Base-by-base conservation (phyloP, 2,329 filamentous ascomycete species). In the Alternaria viburni region DNA sequence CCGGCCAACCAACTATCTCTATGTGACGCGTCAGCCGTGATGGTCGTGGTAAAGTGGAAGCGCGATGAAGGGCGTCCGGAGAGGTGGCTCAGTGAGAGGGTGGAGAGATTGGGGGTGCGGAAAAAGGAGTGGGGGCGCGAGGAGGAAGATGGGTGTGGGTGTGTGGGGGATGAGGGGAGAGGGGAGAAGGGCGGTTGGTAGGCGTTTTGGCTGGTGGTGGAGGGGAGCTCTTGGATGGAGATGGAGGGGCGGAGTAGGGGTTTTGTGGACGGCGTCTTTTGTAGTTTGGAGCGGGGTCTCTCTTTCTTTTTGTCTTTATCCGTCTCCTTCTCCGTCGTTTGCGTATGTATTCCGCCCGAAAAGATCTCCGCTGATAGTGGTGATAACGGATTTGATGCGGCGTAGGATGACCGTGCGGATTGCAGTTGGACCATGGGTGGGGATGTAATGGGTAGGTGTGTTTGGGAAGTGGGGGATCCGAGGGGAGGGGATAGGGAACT, bases 1-100 rank as follows among this genome's bases (percentile, higher is more conserved):
- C 79, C 78, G 36, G 80, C 80, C 30, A 89, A 85, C 87, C 87
- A 89, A 55, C 81, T 82, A 67, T 85, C 79, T 61, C 86, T 88
- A 66, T 64, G 64, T 11, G 58, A 46, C 15, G 69, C 67, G 73
- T 76, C 67, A 75, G 68, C 66, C 41, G 70, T 65, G 36, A 78
- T 74, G 21, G 67, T 69, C 6, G 77, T 78, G 69, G 74, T 76
- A 65, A 76, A 78, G 17, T 72, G 72, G 67, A 78, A 78, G 26
- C 67, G 64, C 19, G 64, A 67, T 8, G 61, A 57, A 1, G 75
- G 74, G 30, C 76, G 73, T 9, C 71, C 73, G 3, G 67, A 70
- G 15, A 78, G 65, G 8, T 41, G 36, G 9, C 62, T 63, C 19
- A 72, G 74, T 50, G 69, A 66, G 19, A 72, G 70, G 25, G 69